Evolutionary conservation across 2,329 filamentous ascomycete genomes (phyloP).

Genomic region (Cercospora sesami): DNA sequence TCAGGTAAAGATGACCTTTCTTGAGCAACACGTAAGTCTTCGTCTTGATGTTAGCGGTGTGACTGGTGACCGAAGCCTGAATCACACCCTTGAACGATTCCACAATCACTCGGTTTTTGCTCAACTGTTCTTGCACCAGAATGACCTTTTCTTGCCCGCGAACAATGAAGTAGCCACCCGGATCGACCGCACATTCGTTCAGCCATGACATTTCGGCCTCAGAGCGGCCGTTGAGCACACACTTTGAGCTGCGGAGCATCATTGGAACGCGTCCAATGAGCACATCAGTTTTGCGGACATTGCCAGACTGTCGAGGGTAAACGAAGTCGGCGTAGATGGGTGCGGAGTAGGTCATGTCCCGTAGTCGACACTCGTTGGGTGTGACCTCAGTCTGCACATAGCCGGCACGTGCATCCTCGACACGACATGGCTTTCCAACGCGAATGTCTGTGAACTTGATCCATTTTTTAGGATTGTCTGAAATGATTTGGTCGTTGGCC

Average conservation of each 20-base stretch:
- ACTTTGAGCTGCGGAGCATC: constrained; percentile 96
- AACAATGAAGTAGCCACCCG: constrained; percentile 96
- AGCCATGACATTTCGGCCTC: constrained; percentile 87
- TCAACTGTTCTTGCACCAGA: constrained; percentile 94
- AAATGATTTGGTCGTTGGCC: constrained; percentile 83
- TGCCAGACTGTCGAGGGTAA: constrained; percentile 78
- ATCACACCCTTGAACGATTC: constrained; percentile 94
- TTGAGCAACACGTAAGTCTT: constrained; percentile 96
- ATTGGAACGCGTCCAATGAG: constrained; percentile 89
- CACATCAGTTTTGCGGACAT: constrained; percentile 70
- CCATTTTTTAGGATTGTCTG: constrained; percentile 91
- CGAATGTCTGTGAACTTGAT: constrained; percentile 72
- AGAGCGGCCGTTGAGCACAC: constrained; percentile 77
- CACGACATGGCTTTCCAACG: constrained; percentile 76
- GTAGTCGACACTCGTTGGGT: constrained; percentile 91
- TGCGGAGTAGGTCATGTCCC: constrained; percentile 97
- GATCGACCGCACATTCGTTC: constrained; percentile 94
- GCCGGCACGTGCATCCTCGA: constrained; percentile 70
- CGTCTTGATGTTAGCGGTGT: constrained; percentile 94
- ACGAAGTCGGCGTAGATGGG: constrained; percentile 91
- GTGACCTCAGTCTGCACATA: constrained; percentile 69
- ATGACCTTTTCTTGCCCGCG: constrained; percentile 99
- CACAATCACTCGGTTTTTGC: constrained; percentile 98
- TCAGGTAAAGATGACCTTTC: constrained; percentile 84
- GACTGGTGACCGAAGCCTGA: constrained; percentile 94